Evolutionary conservation across 257 asterid species (phyloP).

Genomic region (Petunia axillaris): DNA sequence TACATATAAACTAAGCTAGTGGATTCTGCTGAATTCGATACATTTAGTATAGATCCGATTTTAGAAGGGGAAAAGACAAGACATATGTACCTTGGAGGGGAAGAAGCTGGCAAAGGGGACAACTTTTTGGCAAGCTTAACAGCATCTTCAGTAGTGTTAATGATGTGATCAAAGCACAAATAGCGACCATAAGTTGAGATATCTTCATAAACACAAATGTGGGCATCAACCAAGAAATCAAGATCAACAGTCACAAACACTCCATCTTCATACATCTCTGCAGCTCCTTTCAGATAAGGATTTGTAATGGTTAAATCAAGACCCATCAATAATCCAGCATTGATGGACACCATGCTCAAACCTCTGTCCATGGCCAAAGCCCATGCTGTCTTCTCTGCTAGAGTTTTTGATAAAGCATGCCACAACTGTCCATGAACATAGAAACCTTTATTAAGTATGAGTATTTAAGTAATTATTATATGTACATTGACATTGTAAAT

Average conservation of each 20-base stretch:
- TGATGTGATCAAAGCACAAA: slow-evolving; percentile 66
- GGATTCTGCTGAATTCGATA: too few relatives aligned
- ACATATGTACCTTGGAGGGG: slow-evolving; percentile 23
- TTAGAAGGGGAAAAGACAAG: too few relatives aligned
- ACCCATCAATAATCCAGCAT: slow-evolving; percentile 63
- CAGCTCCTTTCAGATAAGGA: slow-evolving; percentile 83
- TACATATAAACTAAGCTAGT: too few relatives aligned
- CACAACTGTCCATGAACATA: slow-evolving; percentile 51
- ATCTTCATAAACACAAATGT: slow-evolving; percentile 81
- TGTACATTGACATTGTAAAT: too few relatives aligned
- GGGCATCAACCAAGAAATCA: slow-evolving; percentile 72
- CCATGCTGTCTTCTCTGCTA: slow-evolving; percentile 88
- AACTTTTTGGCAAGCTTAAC: slow-evolving; percentile 54
- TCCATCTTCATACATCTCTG: slow-evolving; percentile 80
- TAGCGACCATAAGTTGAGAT: slow-evolving; percentile 72
- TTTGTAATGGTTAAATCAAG: slow-evolving; percentile 65
- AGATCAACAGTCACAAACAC: slow-evolving; percentile 84
- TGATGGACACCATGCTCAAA: slow-evolving; percentile 73
- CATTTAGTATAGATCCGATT: too few relatives aligned
- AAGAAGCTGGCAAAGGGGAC: slow-evolving; percentile 27
- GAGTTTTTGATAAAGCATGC: slow-evolving; percentile 79
- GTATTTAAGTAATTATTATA: too few relatives aligned
- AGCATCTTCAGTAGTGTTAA: slow-evolving; percentile 54
- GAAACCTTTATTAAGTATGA: too few relatives aligned
- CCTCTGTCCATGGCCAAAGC: slow-evolving; percentile 94